Base-by-base conservation (phyloP, 306 rosid species). In the Prosopis cineraria region DNA sequence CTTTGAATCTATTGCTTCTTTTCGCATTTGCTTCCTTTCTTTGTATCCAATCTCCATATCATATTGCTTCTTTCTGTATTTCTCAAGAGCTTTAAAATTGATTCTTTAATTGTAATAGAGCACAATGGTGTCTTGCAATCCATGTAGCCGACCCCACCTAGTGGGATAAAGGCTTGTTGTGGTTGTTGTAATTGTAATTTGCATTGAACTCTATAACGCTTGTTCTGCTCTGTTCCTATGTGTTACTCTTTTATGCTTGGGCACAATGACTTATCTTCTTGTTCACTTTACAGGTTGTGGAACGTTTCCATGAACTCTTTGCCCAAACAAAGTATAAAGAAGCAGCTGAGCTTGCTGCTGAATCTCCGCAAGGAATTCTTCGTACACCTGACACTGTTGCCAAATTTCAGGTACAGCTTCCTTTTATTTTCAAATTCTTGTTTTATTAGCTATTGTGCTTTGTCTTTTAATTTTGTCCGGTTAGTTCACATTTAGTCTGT, bases 281-380 rank as follows among this genome's bases (percentile, higher is more conserved):
- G 75, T 76, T 77, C 81, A 65, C 81, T 44, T 83, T 78, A 68
- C 85, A 96, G 99, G 99, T 96, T 72, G 99, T 96, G 75, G 97
- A 96, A 83, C 97, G 96, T 76, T 96, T 96, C 80, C 99, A 96
- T 86, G 99, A 96, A 84, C 88, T 96, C 41, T 96, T 96, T 90
- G 99, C 99, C 59, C 99, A 96, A 86, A 93, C 98, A 2, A 96
- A 96, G 82, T 96, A 96, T 84, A 96, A 96, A 85, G 99, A 96
- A 86, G 99, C 99, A 55, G 99, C 99, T 22, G 99, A 96, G 80
- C 93, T 96, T 88, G 99, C 99, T 62, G 99, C 99, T 41, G 98
- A 96, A 80, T 96, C 99, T 82, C 99, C 99, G 0, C 99, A 93
- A 81, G 99, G 99, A 82, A 87, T 96, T 70, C 98, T 96, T 64